Evolutionary conservation across 1,139 yeast genomes (phyloP), one percentile per base, ranked within the genome.

Genomic region (Saccharomyces hybrid): DNA sequence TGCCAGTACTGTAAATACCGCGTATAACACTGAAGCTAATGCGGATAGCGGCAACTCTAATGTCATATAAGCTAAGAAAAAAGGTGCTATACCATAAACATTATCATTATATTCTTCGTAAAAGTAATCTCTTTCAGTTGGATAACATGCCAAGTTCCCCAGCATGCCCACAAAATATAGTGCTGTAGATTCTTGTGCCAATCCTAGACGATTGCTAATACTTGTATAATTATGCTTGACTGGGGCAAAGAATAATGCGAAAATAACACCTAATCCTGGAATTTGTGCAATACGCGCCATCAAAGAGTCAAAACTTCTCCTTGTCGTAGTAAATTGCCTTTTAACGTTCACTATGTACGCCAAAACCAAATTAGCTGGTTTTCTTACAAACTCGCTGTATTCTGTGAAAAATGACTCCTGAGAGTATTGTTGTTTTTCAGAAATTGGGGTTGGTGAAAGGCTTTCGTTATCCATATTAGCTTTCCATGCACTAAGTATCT

Each of bases 91-190:
- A 0, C 88, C 86, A 63, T 88, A 85, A 1, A 86, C 80, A 41
- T 84, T 84, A 66, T 88, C 96, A 57, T 79, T 79, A 61, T 80
- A 84, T 64, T 89, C 96, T 57, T 86, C 87, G 64, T 86, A 88
- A 67, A 88, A 88, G 51, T 85, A 80, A 58, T 84, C 79, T 59
- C 91, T 74, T 62, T 88, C 95, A 14, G 74, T 67, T 2, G 96
- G 95, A 65, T 84, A 89, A 9, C 85, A 76, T 1, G 93, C 80
- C 64, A 88, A 73, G 64, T 88, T 88, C 62, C 85, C 86, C 50
- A 88, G 75, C 76, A 88, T 82, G 0, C 96, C 96, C 51, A 84
- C 83, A 67, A 83, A 89, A 64, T 85, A 88, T 51, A 88, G 69
- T 28, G 89, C 82, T 25, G 85, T 75, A 3, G 84, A 78, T 64